Evolutionary conservation across 345 rosid species (phyloP).

Genomic region (Hibiscus tridactylites): DNA sequence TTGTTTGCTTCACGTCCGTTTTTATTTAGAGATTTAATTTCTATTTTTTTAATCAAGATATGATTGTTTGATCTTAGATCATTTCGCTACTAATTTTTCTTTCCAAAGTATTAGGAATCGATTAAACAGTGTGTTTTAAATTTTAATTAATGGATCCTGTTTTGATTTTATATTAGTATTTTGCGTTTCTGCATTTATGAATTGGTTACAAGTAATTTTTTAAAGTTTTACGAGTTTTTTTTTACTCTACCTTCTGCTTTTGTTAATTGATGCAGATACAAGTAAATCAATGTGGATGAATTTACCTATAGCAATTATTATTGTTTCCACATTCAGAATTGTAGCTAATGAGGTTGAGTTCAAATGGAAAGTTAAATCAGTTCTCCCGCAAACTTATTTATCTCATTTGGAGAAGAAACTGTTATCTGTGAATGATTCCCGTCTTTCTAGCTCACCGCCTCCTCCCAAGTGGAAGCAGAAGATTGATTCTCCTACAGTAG

Average conservation of each 20-base stretch:
- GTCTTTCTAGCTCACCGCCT: slow-evolving; percentile 49
- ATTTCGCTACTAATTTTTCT: too few species aligned
- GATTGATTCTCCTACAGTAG: slow-evolving; percentile 76
- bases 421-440: slow-evolving; percentile 64
- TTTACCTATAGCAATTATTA: slow-evolving; percentile 67
- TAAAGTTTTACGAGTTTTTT: not conserved
- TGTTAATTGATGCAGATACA: slow-evolving; percentile 49
- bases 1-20: not conserved
- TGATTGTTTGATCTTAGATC: not conserved
- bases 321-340: slow-evolving; percentile 42
- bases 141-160: not conserved
- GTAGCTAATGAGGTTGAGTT: slow-evolving; percentile 63
- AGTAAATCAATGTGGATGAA: slow-evolving; percentile 94
- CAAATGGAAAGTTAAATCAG: slow-evolving; percentile 47
- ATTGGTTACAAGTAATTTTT: not conserved
- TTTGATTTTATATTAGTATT: not conserved
- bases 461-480: slow-evolving; percentile 68
- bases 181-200: not conserved
- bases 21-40: not conserved
- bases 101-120: not conserved
- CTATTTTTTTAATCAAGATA: not conserved
- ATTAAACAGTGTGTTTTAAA: not conserved
- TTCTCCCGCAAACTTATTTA: slow-evolving; percentile 29
- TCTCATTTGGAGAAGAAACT: slow-evolving; percentile 64
- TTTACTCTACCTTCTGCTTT: not conserved